Conservation (phyloP, 371 early-diverging fungal species). For the Rhizomucor pusillus region DNA sequence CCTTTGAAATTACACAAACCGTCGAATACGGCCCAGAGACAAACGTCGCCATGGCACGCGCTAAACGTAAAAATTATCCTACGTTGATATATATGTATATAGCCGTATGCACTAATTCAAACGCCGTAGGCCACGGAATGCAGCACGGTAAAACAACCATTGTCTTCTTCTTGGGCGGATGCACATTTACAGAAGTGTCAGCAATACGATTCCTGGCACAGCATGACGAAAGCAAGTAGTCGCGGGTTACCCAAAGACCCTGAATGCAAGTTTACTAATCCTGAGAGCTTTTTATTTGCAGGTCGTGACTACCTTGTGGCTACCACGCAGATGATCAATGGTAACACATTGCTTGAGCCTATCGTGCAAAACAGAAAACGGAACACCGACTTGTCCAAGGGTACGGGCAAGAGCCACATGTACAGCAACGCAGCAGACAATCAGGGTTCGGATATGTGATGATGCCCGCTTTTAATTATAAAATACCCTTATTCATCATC, state of each 20-base stretch:
- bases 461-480: neutral
- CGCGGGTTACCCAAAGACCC: slow-evolving; percentile 1
- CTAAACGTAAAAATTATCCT: too few relatives aligned
- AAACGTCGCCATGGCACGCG: slow-evolving; percentile 46
- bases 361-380: slow-evolving; percentile 36
- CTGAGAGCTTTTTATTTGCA: slow-evolving; percentile 25
- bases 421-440: too few relatives aligned
- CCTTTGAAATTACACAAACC: slow-evolving; percentile 75
- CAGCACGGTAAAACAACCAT: slow-evolving; percentile 73
- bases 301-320: slow-evolving; percentile 81
- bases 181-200: slow-evolving; percentile 89
- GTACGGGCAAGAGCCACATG: too few relatives aligned
- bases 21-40: slow-evolving; percentile 57
- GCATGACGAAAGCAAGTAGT: slow-evolving; percentile 63
- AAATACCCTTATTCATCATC: neutral
- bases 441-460: too few relatives aligned
- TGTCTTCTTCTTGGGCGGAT: slow-evolving; percentile 95
- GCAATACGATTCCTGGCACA: slow-evolving; percentile 83
- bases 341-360: slow-evolving; percentile 68
- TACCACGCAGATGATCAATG: slow-evolving; percentile 88
- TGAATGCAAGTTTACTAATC: too few relatives aligned
- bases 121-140: slow-evolving; percentile 33
- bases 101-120: neutral
- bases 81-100: slow-evolving; percentile 13
- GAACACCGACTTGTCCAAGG: neutral